phyloP scores from a whole-genome alignment of 352 stramenopile species.

The Globisporangium sylvaticum region DNA sequence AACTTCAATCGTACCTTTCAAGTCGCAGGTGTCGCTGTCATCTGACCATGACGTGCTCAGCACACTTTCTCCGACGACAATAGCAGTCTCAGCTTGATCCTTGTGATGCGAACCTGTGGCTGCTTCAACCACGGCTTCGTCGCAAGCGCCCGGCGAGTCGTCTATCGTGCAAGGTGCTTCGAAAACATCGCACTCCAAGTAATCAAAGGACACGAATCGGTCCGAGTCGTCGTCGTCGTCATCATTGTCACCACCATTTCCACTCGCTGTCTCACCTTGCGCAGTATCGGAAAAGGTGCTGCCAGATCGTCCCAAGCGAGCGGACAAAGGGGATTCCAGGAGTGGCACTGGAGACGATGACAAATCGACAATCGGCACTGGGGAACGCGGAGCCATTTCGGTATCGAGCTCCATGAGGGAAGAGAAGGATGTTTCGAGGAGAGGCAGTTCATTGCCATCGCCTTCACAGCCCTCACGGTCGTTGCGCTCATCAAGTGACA shows the following conservation, averaged over 20 bases:
- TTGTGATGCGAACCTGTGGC: background rate
- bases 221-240: conserved; percentile 17
- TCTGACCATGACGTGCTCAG: background rate
- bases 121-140: background rate
- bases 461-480: background rate
- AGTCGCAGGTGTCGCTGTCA: background rate
- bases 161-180: conserved; percentile 1
- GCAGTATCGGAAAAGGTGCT: conserved; percentile 5
- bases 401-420: background rate
- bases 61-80: no score
- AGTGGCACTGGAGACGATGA: conserved; percentile 13
- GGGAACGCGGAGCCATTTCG: background rate
- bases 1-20: background rate
- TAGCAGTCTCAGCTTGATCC: background rate
- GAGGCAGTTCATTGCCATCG: background rate
- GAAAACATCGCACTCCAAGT: conserved; percentile 25
- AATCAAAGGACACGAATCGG: conserved; percentile 36
- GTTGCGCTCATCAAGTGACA: background rate
- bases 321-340: conserved; percentile 9
- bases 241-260: background rate
- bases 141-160: background rate
- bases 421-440: background rate
- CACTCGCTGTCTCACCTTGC: background rate
- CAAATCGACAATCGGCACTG: conserved; percentile 6
- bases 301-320: background rate